Evolutionary conservation across 169 alveolate species (phyloP).

Genomic region (Perkinsus marinus): DNA sequence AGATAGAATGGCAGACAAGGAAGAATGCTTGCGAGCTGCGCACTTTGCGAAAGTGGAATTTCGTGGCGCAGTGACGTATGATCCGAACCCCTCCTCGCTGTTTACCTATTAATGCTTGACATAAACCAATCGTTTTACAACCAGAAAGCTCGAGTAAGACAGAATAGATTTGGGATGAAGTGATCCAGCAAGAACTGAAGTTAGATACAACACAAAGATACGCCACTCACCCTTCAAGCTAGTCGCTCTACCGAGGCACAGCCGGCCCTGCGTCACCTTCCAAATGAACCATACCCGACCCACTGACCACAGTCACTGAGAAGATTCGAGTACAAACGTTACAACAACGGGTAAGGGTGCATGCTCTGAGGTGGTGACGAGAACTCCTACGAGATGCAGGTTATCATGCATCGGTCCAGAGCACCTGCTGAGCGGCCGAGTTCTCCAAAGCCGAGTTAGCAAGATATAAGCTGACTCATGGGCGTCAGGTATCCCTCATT

Average conservation of each 20-base stretch:
- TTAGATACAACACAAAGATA: not conserved
- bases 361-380: not conserved
- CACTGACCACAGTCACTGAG: not conserved
- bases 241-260: not conserved
- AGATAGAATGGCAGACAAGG: not conserved
- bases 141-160: not conserved
- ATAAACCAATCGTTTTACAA: not conserved
- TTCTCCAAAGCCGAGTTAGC: not conserved
- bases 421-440: not conserved
- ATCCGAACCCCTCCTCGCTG: no score
- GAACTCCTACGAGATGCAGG: not conserved
- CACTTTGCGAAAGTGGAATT: not conserved
- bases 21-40: not conserved
- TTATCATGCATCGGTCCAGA: not conserved
- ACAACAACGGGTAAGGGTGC: not conserved
- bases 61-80: not conserved
- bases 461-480: not conserved
- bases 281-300: not conserved
- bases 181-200: not conserved
- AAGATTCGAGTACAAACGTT: not conserved
- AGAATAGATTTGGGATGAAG: not conserved
- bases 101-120: no score
- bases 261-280: not conserved
- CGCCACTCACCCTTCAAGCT: not conserved
- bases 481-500: not conserved